These are phyloP conservation scores for Arthrobotrys conoides DNA, from an alignment of 2,329 filamentous ascomycete species.

Conservation along the genomic window DNA sequence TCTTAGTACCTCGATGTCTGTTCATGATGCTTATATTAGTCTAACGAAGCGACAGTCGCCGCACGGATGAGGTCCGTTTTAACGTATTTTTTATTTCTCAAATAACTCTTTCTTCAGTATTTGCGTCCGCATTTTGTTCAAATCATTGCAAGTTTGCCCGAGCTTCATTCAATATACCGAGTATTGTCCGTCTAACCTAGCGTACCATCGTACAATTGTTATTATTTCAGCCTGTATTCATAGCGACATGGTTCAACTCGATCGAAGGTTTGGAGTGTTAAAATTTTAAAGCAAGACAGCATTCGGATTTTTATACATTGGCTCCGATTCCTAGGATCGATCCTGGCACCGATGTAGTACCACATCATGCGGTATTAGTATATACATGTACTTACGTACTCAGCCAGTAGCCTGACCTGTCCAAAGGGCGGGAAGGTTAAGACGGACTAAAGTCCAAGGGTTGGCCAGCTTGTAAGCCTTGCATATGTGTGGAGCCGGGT, in stretches of 20 bases:
- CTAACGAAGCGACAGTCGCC: background rate
- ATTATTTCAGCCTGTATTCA: background rate
- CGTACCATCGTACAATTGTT: background rate
- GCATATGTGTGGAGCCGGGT: background rate
- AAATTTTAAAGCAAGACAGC: no score
- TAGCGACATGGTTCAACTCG: background rate
- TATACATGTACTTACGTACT: background rate
- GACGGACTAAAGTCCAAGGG: background rate
- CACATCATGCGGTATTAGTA: no score
- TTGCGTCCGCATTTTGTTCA: no score
- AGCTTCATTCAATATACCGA: background rate
- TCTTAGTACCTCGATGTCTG: background rate
- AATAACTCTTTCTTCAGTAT: background rate
- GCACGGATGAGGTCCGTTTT: background rate
- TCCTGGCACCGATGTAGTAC: no score
- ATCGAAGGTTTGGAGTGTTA: no score
- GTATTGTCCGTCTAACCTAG: background rate
- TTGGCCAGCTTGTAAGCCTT: background rate
- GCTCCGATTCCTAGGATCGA: no score
- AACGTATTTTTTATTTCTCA: conserved; percentile 11
- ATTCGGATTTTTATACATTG: no score
- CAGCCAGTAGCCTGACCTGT: background rate
- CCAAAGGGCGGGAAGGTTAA: background rate
- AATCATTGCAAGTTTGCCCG: background rate
- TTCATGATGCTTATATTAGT: background rate